Conservation (phyloP, 345 rosid species). For the Aegle marmelos region DNA sequence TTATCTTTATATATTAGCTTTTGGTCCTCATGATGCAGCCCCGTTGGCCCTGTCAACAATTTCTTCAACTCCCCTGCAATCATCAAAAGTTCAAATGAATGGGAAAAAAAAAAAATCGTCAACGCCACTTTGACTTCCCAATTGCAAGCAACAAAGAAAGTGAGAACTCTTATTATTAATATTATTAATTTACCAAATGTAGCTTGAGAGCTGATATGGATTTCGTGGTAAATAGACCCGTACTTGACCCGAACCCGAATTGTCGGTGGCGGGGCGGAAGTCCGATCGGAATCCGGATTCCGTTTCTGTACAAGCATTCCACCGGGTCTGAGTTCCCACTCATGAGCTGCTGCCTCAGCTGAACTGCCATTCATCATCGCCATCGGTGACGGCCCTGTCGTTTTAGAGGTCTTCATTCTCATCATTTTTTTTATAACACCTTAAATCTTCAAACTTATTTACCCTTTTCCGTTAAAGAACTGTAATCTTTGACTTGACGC, state of each 20-base stretch:
- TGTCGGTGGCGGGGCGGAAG: constrained; percentile 68
- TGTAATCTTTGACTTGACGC: constrained; percentile 2
- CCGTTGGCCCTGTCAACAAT: constrained; percentile 83
- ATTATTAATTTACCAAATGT: constrained; percentile 60
- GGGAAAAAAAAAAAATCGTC: background rate
- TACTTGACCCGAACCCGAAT: constrained; percentile 88
- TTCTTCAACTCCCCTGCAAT: constrained; percentile 94
- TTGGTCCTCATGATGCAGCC: constrained; percentile 90
- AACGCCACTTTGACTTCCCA: background rate
- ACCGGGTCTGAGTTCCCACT: constrained; percentile 96
- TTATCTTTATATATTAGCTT: constrained; percentile 85
- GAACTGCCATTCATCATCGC: constrained; percentile 37
- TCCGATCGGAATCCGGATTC: constrained; percentile 62
- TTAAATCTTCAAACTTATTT: background rate
- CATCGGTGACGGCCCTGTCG: constrained; percentile 41
- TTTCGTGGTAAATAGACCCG: constrained; percentile 81
- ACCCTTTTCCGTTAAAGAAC: background rate
- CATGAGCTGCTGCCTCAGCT: constrained; percentile 50
- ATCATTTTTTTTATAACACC: constrained; percentile 45
- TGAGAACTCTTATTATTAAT: too few relatives aligned
- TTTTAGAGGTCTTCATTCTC: constrained; percentile 59
- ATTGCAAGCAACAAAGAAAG: background rate
- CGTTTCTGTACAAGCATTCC: constrained; percentile 99
- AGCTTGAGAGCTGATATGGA: constrained; percentile 78
- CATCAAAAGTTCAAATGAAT: background rate